phyloP scores from a whole-genome alignment of 139 green algal genomes.

The Ostreobium quekettii region DNA sequence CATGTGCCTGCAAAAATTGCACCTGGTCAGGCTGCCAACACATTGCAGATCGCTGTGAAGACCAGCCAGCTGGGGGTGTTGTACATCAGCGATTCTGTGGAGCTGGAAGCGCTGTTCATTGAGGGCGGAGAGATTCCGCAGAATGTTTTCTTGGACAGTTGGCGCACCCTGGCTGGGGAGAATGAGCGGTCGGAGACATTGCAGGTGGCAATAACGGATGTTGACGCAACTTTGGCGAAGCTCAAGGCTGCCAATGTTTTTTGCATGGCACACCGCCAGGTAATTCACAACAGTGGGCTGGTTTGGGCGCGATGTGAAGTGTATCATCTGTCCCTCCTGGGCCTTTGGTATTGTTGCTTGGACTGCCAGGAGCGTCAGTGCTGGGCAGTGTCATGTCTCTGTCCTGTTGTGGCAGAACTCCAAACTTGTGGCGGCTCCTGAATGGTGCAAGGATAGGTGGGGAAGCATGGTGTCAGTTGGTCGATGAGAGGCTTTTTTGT shows the following conservation, averaged over 20 bases:
- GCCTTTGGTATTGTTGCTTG: no score
- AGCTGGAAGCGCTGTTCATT: constrained; percentile 46
- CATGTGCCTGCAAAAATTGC: constrained; percentile 40
- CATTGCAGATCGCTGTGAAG: constrained; percentile 71
- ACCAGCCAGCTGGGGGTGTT: constrained; percentile 74
- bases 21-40: constrained; percentile 18
- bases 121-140: constrained; percentile 40
- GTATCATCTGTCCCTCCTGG: no score
- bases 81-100: constrained; percentile 73
- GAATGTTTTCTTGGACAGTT: constrained; percentile 39
- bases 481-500: no score
- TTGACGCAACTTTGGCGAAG: constrained; percentile 42
- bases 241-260: constrained; percentile 49
- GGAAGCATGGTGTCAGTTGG: no score
- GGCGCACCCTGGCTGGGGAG: constrained; percentile 36
- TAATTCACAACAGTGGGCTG: no score
- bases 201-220: constrained; percentile 26
- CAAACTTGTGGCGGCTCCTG: no score
- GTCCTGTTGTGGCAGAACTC: no score
- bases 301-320: no score
- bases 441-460: no score
- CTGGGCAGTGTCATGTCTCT: no score
- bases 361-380: no score
- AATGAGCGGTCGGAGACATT: constrained; percentile 23
- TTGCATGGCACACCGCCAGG: constrained; percentile 55